Conservation (phyloP, 257 asterid genomes). For the Solanum neorickii region DNA sequence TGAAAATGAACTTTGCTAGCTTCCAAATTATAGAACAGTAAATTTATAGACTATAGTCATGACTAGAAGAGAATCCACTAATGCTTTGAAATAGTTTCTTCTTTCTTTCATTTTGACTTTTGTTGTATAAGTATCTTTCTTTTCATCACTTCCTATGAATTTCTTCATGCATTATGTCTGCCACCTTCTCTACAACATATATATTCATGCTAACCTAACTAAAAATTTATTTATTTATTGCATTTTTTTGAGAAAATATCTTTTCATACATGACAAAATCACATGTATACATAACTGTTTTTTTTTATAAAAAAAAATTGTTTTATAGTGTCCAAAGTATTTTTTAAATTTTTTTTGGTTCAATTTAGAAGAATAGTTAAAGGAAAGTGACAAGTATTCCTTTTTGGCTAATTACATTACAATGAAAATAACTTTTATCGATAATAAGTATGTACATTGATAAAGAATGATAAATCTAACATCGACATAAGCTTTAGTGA, state of each 20-base stretch:
- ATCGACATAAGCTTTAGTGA: no score
- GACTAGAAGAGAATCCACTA: not conserved
- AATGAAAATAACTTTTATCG: no score
- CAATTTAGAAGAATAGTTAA: no score
- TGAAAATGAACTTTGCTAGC: not conserved
- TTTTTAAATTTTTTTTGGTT: no score
- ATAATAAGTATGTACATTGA: no score
- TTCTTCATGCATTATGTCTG: not conserved
- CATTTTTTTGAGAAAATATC: not conserved
- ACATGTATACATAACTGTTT: no score
- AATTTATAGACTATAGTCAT: not conserved
- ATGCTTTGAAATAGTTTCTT: not conserved
- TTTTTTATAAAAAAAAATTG: no score
- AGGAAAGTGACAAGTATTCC: no score
- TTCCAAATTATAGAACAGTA: not conserved
- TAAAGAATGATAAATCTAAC: no score
- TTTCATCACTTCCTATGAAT: not conserved
- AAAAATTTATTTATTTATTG: not conserved
- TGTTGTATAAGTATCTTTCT: not conserved
- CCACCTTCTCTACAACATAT: not conserved
- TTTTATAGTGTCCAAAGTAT: no score
- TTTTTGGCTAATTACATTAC: no score
- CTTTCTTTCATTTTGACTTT: not conserved
- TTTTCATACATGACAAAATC: not conserved
- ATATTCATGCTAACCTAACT: not conserved